phyloP scores from a whole-genome alignment of 2,329 filamentous ascomycete genomes.

The Ceratocystis eucalypticola region DNA sequence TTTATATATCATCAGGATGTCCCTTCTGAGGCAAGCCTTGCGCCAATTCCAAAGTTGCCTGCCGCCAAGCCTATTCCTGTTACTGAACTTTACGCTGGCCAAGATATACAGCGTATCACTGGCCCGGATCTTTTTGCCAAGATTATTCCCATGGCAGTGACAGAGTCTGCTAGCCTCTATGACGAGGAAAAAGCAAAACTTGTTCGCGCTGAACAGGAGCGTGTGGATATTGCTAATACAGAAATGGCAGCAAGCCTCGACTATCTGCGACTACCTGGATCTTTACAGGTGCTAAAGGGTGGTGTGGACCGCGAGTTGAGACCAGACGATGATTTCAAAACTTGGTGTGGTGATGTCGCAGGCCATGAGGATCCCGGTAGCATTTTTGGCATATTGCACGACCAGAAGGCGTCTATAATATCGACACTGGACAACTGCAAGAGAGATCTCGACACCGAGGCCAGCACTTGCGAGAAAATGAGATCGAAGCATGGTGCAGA shows the following conservation, averaged over 20 bases:
- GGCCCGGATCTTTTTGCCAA: constrained; percentile 94
- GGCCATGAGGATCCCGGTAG: constrained; percentile 66
- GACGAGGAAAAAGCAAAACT: constrained; percentile 98
- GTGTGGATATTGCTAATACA: constrained; percentile 80
- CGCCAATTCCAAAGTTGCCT: constrained; percentile 75
- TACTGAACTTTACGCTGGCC: constrained; percentile 88
- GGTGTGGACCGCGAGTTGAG: constrained; percentile 68
- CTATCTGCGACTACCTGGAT: constrained; percentile 79
- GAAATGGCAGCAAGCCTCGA: constrained; percentile 94
- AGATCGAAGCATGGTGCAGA: constrained; percentile 88
- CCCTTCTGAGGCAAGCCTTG: constrained; percentile 68
- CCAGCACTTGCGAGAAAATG: constrained; percentile 98
- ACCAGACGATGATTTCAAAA: constrained; percentile 80
- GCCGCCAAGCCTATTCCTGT: constrained; percentile 96
- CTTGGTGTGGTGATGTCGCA: constrained; percentile 87
- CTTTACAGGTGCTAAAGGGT: constrained; percentile 81
- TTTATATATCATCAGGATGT: constrained; percentile 95
- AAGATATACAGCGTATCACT: constrained; percentile 93
- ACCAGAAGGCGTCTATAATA: constrained; percentile 63
- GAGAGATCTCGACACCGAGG: constrained; percentile 90
- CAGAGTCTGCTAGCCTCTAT: constrained; percentile 90
- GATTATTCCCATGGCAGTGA: constrained; percentile 90
- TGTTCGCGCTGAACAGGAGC: constrained; percentile 82
- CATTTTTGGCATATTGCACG: constrained; percentile 66
- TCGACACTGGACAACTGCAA: constrained; percentile 62